These are phyloP conservation scores for Myochromella boudieri DNA, from an alignment of 768 basidiomycete species.

Conservation along the genomic window DNA sequence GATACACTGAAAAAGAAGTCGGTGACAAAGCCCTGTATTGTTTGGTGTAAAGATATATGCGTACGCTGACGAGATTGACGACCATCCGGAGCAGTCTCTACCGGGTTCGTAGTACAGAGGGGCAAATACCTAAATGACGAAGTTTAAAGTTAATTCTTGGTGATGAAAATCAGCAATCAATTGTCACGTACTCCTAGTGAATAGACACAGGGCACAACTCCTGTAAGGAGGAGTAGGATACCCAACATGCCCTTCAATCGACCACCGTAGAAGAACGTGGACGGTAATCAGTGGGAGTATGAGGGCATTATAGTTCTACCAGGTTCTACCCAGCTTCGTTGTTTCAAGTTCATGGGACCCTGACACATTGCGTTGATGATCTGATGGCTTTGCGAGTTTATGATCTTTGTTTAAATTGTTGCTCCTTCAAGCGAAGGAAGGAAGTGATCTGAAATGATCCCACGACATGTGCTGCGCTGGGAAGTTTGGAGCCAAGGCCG, in stretches of 20 bases:
- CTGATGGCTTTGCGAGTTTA: too few relatives aligned
- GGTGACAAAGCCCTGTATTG: background rate
- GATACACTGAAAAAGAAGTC: background rate
- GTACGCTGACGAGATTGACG: background rate
- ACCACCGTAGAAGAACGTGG: too few relatives aligned
- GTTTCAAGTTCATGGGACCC: too few relatives aligned
- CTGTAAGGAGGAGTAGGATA: background rate
- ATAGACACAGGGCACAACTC: background rate
- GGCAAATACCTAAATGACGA: background rate
- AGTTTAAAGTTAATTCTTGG: background rate
- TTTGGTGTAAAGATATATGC: background rate
- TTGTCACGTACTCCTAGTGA: slow-evolving; percentile 1
- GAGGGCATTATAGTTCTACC: background rate
- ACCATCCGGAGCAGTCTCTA: slow-evolving; percentile 1
- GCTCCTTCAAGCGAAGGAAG: too few relatives aligned
- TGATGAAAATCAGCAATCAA: background rate
- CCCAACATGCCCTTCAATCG: slow-evolving; percentile 1
- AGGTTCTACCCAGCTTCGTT: too few relatives aligned
- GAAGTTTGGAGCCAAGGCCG: too few relatives aligned
- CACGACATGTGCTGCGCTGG: too few relatives aligned
- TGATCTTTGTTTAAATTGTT: too few relatives aligned
- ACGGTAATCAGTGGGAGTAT: background rate
- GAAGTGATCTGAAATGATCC: too few relatives aligned
- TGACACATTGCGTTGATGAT: background rate
- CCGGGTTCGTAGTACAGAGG: background rate